Evolutionary conservation across 257 asterid genomes (phyloP).

Genomic region (Ligustrum vulgare): DNA sequence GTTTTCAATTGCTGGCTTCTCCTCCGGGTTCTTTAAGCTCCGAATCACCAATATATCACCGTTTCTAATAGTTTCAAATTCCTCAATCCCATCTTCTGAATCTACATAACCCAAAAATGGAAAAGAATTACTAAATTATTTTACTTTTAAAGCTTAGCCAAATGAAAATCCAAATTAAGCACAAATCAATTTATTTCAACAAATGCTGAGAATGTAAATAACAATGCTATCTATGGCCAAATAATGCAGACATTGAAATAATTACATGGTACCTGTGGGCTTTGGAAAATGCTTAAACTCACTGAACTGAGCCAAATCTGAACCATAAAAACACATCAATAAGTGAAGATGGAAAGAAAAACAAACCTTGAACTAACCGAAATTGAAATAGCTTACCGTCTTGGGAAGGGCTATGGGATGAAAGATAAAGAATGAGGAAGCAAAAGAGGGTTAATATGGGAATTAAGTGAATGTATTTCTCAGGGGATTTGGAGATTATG

Average conservation of each 20-base stretch:
- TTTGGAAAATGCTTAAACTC: slow-evolving; percentile 23
- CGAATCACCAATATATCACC: slow-evolving; percentile 54
- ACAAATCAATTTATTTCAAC: no score
- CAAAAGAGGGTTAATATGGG: slow-evolving; percentile 73
- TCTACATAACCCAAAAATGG: slow-evolving; percentile 19
- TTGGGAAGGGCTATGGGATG: slow-evolving; percentile 68
- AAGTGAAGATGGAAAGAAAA: background rate
- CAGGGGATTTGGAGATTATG: slow-evolving; percentile 25
- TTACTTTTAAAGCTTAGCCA: background rate
- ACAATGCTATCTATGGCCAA: no score
- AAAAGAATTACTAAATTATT: background rate
- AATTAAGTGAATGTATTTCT: slow-evolving; percentile 64
- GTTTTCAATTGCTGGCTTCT: slow-evolving; percentile 9
- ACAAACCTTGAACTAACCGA: background rate
- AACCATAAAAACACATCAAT: background rate
- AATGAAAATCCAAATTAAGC: background rate
- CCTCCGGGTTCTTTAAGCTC: slow-evolving; percentile 55
- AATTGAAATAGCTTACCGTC: slow-evolving; percentile 38
- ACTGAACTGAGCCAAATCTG: slow-evolving; percentile 70
- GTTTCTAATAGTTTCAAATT: slow-evolving; percentile 34
- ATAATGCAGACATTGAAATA: no score
- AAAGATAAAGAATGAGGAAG: slow-evolving; percentile 75
- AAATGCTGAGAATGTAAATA: no score
- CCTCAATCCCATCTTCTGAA: no score
- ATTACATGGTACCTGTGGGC: slow-evolving; percentile 52